phyloP scores from a whole-genome alignment of 371 early-diverging fungal genomes.

The Nosema muscidifuracis region DNA sequence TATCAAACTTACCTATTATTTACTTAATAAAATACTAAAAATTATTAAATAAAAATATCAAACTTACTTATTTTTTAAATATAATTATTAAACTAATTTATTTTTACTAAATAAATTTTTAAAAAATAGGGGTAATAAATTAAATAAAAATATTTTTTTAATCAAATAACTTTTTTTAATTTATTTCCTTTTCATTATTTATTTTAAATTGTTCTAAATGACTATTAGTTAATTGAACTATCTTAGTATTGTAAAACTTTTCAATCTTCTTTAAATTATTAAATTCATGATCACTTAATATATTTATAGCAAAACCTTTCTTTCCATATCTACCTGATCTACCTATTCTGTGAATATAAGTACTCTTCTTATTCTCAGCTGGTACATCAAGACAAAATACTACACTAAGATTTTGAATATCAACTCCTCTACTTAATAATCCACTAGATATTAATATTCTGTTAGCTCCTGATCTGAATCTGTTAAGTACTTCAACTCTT shows the following conservation, averaged over 20 bases:
- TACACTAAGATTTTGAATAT: conserved; percentile 95
- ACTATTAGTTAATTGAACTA: conserved; percentile 83
- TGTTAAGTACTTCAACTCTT: conserved; percentile 87
- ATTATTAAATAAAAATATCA: too few species aligned
- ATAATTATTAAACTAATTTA: too few species aligned
- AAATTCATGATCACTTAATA: conserved; percentile 83
- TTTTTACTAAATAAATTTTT: too few species aligned
- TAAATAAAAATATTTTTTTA: too few species aligned
- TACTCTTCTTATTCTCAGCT: conserved; percentile 83
- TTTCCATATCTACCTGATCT: conserved; percentile 95
- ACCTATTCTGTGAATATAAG: conserved; percentile 94
- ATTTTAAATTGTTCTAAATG: not conserved
- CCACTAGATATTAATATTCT: conserved; percentile 95
- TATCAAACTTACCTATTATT: too few species aligned
- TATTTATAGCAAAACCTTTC: conserved; percentile 93
- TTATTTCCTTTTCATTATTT: not conserved
- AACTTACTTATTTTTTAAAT: too few species aligned
- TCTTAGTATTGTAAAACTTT: conserved; percentile 90
- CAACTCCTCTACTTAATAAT: conserved; percentile 93
- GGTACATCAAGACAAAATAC: conserved; percentile 97
- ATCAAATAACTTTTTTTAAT: too few species aligned
- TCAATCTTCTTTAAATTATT: conserved; percentile 83
- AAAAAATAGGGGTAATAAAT: too few species aligned
- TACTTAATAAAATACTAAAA: too few species aligned
- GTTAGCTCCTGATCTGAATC: conserved; percentile 75